Evolutionary conservation across 176 grass and related monocot species (phyloP).

Genomic region (Poa annua): DNA sequence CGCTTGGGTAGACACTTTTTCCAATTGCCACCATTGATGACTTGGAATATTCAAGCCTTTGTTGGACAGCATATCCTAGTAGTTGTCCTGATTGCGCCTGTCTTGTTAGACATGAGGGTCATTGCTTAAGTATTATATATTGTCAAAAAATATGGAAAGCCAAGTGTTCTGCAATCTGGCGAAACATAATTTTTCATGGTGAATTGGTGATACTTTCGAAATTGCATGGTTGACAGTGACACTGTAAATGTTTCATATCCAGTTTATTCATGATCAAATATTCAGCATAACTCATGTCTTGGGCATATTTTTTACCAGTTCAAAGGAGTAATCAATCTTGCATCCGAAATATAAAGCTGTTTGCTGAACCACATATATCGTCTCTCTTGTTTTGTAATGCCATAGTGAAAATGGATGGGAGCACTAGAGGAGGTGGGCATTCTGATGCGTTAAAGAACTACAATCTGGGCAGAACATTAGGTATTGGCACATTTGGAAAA

Average conservation of each 20-base stretch:
- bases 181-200: neutral
- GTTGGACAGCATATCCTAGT: neutral
- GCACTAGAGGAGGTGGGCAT: constrained; percentile 51
- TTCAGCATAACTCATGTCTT: neutral
- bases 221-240: neutral
- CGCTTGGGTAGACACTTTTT: neutral
- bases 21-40: neutral
- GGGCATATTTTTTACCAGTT: constrained; percentile 1
- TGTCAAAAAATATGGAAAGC: neutral
- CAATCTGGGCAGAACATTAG: constrained; percentile 83
- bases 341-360: neutral
- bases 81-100: neutral
- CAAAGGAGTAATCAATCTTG: neutral
- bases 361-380: constrained; percentile 10
- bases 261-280: constrained; percentile 8
- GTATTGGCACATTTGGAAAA: constrained; percentile 92
- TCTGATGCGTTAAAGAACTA: constrained; percentile 78
- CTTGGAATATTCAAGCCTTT: neutral
- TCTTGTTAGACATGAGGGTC: neutral
- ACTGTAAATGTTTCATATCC: neutral
- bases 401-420: constrained; percentile 72
- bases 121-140: neutral
- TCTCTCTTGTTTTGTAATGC: constrained; percentile 22
- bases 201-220: neutral
- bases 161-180: neutral